Base-by-base conservation (phyloP, 176 grass and related monocot genomes). In the Aegilops speltoides region DNA sequence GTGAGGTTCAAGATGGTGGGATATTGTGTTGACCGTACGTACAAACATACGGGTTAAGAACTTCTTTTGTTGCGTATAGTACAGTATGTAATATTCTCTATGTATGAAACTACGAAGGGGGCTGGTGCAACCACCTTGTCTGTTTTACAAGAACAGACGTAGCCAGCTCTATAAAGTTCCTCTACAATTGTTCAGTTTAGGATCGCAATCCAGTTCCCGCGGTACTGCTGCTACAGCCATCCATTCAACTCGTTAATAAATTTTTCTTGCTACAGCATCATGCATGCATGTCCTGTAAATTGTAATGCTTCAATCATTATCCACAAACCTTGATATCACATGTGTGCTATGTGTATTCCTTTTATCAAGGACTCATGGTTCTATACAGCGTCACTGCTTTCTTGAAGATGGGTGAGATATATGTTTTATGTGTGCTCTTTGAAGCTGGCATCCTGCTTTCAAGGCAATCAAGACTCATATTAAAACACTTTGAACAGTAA, bases 291-390 rank as follows among this genome's bases (percentile, higher is more conserved):
- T 71, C 24, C 38, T 23, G n/a, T 31, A 31, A 31, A 31, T 31
- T 31, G 31, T 12, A 28, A 48, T 80, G 5, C 15, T 26, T 87
- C 71, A n/a, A 11, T 34, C 37, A 11, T 76, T 41, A 62, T 52
- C 64, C 28, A 1, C 50, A 71, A 48, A 86, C 11, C 78, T 20
- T 78, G 64, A 88, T 88, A 91, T 91, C 85, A 85, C 89, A 91
- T 88, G 85, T 83, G 37, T 29, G 73, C 73, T 76, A 31, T 36
- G 3, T 59, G 33, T 81, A 37, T 79, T 76, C 68, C 6, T 61
- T 80, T 19, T 26, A 52, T 52, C 25, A 31, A 10, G 25, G 45
- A 25, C 15, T 57, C 37, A 24, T 57, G 7, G 20, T 70, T 64
- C 41, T 34, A 80, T 75, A 80, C 76, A 13, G 16, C 45, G 8